Conservation (phyloP, 2,329 filamentous ascomycete species). For the Clonostachys chloroleuca region DNA sequence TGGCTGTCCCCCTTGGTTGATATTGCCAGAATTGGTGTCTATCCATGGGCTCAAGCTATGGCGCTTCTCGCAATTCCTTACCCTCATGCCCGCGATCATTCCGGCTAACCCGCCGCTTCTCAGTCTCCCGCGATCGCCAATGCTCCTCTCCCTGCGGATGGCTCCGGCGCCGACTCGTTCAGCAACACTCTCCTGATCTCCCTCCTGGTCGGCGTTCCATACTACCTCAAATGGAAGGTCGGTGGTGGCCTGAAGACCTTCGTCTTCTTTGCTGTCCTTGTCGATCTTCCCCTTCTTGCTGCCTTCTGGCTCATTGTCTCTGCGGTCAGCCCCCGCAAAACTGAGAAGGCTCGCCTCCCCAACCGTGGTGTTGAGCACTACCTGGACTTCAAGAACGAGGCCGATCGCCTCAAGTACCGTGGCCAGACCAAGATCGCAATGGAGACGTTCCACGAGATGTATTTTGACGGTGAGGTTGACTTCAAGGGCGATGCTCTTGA, state of each 20-base stretch:
- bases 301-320: slow-evolving; percentile 82
- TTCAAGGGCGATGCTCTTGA: slow-evolving; percentile 94
- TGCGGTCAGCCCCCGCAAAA: slow-evolving; percentile 79
- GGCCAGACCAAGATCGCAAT: slow-evolving; percentile 80
- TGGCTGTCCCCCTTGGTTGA: too few relatives aligned
- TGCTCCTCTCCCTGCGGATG: slow-evolving; percentile 88
- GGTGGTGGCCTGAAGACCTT: slow-evolving; percentile 84
- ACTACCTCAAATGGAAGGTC: slow-evolving; percentile 78
- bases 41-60: too few relatives aligned
- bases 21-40: too few relatives aligned
- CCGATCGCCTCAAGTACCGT: slow-evolving; percentile 61
- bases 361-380: slow-evolving; percentile 89
- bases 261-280: slow-evolving; percentile 81
- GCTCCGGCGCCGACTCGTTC: slow-evolving; percentile 79
- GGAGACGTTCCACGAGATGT: slow-evolving; percentile 96
- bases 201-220: slow-evolving; percentile 66
- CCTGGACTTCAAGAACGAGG: slow-evolving; percentile 71
- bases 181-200: slow-evolving; percentile 74
- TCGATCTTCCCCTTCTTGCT: slow-evolving; percentile 73
- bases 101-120: slow-evolving; percentile 1
- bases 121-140: slow-evolving; percentile 75
- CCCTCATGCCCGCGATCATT: background rate
- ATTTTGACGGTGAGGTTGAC: slow-evolving; percentile 91
- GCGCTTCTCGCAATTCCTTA: too few relatives aligned
- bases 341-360: slow-evolving; percentile 84